Base-by-base conservation (phyloP, 371 early-diverging fungal species). In the Dinochytrium kinnereticum region DNA sequence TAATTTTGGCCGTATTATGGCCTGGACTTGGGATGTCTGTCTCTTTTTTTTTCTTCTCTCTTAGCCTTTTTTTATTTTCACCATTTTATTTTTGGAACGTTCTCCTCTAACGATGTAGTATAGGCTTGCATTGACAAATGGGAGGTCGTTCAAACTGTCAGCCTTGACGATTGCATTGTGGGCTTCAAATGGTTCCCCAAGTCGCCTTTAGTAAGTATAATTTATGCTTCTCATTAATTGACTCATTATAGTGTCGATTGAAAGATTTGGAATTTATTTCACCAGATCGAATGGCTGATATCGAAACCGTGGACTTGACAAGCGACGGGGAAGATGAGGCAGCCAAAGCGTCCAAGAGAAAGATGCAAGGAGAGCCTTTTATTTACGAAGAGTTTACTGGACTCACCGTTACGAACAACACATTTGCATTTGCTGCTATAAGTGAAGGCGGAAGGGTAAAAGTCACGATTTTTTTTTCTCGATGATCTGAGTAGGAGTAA, bases 221-320 rank as follows among this genome's bases (percentile, higher is more conserved):
- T 34, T 64, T 24, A 15, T 37, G 28, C 13, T 64, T 31, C 15
- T 28, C 2, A 64, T 34, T 15, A 15, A 13, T 44, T 44, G 10
- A 21, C 10, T 10, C 49, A 21, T 55, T 15, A 55, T 55, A 30
- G 28, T 30, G 13, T 55, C 10, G 26, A 17, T n/a, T n/a, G 30
- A 21, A 13, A 30, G 13, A 55, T 55, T 28, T 24, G 28, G 7
- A 28, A 55, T 55, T 28, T 30, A 26, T 15, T 55, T 55, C 57
- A 17, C 49, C 55, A 5, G 5, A 53, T 34, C 36, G 7, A 26
- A 15, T 26, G 37, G 31, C 26, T 17, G 57, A 61, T 61, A 61
- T 61, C 24, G 61, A 61, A 34, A 66, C 44, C 2, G 66, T 66
- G 2, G 66, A 66, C 44, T 30, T 66, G 39, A 61, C 61, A 7